Base-by-base conservation (phyloP, 306 rosid genomes). In the Dalbergia oliveri region DNA sequence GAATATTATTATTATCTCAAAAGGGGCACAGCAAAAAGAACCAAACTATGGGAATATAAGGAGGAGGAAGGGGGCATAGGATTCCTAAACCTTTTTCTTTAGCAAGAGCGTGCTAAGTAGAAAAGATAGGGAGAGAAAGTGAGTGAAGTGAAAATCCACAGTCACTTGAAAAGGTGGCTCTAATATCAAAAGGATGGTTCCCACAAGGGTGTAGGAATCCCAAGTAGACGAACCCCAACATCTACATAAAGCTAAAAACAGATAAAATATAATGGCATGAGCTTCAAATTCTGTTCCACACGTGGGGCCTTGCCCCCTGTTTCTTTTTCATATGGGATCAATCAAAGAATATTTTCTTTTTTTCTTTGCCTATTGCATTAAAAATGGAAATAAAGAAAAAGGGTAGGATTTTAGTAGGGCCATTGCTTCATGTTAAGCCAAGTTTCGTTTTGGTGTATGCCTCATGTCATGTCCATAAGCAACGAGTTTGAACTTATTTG, bases 201-300 rank as follows among this genome's bases (percentile, higher is more conserved):
- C 94, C 94, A 90, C 89, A 83, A 85, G 73, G 82, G 79, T 59
- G 90, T 86, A 87, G 97, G 97, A 87, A 92, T 93, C 98, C 97
- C 98, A 94, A 86, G 94, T 90, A 81, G 76, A 60, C 56, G 85
- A 88, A 86, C 80, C 84, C 82, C 92, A 87, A 87, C 90, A 86
- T 82, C 79, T 81, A 85, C 88, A 83, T 89, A 85, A 91, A 91
- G 90, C 77, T 88, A 84, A 84, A 93, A 81, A 75, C 61, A 62
- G 66, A 80, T 61, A 50, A 75, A 47, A 58, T 74, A 72, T 54
- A 73, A 71, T 83, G 50, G 37, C 89, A 87, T 79, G 86, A 81
- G 84, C 84, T 85, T 85, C 88, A 81, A 73, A 21, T 79, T 84
- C 88, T 88, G 83, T 87, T 91, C 86, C 92, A 84, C 95, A 87